Conservation (phyloP, 805 yeast species). For the Wickerhamomyces silvicola region DNA sequence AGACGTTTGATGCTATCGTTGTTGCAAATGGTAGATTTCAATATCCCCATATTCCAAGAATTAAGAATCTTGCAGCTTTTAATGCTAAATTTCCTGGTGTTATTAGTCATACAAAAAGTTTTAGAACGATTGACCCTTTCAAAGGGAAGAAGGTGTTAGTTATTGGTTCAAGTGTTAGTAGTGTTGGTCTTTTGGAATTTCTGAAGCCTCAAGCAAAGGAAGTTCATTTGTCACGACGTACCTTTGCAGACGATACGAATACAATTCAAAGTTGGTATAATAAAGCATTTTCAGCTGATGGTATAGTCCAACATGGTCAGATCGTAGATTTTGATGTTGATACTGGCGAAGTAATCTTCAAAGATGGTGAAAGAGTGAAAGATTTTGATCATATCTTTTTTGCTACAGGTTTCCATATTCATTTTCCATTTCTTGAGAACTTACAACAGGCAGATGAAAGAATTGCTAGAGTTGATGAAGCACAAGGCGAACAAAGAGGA, state of each 20-base stretch:
- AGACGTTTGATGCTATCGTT: slow-evolving; percentile 45
- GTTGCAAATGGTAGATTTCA: slow-evolving; percentile 52
- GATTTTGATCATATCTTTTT: slow-evolving; percentile 31
- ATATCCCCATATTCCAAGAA: slow-evolving; percentile 44
- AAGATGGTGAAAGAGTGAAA: slow-evolving; percentile 19
- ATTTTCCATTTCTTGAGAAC: slow-evolving; percentile 28
- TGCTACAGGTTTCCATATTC: slow-evolving; percentile 36
- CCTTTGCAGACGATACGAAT: not conserved
- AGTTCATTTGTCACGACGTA: slow-evolving; percentile 10
- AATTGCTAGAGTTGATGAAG: slow-evolving; percentile 13
- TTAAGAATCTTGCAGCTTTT: slow-evolving; percentile 39
- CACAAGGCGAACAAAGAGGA: slow-evolving; percentile 12
- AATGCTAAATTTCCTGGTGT: slow-evolving; percentile 32
- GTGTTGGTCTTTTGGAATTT: slow-evolving; percentile 35
- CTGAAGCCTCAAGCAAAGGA: slow-evolving; percentile 14
- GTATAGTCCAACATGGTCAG: slow-evolving; percentile 6
- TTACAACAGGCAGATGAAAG: slow-evolving; percentile 9
- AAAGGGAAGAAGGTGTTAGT: slow-evolving; percentile 31
- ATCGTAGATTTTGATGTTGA: slow-evolving; percentile 7
- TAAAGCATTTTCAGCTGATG: slow-evolving; percentile 7
- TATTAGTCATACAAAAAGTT: slow-evolving; percentile 23
- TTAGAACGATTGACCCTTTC: slow-evolving; percentile 33
- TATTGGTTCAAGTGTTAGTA: slow-evolving; percentile 35
- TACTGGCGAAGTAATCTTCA: slow-evolving; percentile 6
- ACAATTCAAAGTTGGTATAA: slow-evolving; percentile 7